Evolutionary conservation across 148 eudicot species (phyloP).

Genomic region (Silene latifolia): DNA sequence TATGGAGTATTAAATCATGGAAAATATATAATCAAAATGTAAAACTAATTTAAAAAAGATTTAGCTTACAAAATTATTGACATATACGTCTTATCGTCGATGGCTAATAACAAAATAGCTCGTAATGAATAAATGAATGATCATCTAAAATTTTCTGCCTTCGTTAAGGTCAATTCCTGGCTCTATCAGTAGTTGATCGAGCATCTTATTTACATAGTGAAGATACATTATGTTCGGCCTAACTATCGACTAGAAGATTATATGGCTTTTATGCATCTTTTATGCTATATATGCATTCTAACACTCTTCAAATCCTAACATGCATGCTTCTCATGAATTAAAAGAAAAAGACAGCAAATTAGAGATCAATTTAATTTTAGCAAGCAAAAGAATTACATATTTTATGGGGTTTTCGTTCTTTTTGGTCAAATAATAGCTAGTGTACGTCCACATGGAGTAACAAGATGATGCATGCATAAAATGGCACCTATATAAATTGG

Average conservation of each 20-base stretch:
- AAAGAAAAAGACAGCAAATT: not conserved
- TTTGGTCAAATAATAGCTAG: not conserved
- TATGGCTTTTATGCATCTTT: not conserved
- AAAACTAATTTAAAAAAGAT: no score
- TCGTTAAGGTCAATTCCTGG: no score
- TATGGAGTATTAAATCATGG: no score
- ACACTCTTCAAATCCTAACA: not conserved
- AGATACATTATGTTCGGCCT: no score
- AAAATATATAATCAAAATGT: no score
- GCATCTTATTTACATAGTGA: no score
- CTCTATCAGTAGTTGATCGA: no score
- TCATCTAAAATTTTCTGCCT: no score
- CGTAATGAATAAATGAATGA: no score
- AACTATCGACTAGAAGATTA: not conserved
- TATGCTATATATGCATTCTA: not conserved
- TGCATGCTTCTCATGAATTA: not conserved
- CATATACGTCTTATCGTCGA: no score
- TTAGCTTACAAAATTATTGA: no score
- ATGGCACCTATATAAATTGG: not conserved
- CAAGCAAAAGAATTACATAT: constrained; percentile 2
- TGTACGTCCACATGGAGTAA: not conserved
- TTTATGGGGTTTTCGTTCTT: not conserved
- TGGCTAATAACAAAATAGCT: no score
- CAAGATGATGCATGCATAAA: not conserved
- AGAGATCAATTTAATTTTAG: constrained; percentile 7